Evolutionary conservation across 2,329 filamentous ascomycete genomes (phyloP), one percentile per base, ranked within the genome.

Genomic region (Colletotrichum orchidophilum): DNA sequence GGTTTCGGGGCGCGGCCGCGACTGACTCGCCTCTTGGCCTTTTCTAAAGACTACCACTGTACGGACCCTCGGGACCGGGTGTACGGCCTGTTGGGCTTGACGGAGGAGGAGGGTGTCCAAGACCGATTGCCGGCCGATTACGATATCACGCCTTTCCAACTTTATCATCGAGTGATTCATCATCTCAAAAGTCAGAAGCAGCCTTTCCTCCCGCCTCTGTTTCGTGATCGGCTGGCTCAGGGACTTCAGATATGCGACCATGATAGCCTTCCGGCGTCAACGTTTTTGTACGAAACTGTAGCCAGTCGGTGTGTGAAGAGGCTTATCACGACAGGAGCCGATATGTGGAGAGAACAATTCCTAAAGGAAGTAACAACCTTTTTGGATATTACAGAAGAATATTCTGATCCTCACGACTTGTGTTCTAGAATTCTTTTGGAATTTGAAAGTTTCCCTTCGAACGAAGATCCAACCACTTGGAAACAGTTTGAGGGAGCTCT

Each of bases 61-160:
- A 75, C 75, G 1, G 68, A 73, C 8, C 71, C 72, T 2, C 68
- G 74, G 21, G 77, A 78, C 35, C 73, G 76, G 29, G 70, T 78
- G 0, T 77, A 78, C 29, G 73, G 73, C 3, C 66, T 78, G 13
- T 63, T 78, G 0, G 76, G 75, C 7, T 70, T 77, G 5, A 66
- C 53, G 2, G 61, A 65, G 1, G 39, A 26, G 6, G 42, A 59
- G 13, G n/a, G 46, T 31, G 15, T 46, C 7, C 39, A 53, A 11
- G 60, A 53, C 26, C 18, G 29, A 9, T 18, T 69, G 15, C 21
- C 21, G 1, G 61, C 66, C 8, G 61, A 69, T 46, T 59, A 69
- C 62, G 18, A 35, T 6, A 69, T 69, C 42, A 65, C 3, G 5
- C 15, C 66, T 5, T 69, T 65, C 13, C 61, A 69, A 18, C 42